Evolutionary conservation across 306 rosid genomes (phyloP).

Genomic region (Vicia villosa): DNA sequence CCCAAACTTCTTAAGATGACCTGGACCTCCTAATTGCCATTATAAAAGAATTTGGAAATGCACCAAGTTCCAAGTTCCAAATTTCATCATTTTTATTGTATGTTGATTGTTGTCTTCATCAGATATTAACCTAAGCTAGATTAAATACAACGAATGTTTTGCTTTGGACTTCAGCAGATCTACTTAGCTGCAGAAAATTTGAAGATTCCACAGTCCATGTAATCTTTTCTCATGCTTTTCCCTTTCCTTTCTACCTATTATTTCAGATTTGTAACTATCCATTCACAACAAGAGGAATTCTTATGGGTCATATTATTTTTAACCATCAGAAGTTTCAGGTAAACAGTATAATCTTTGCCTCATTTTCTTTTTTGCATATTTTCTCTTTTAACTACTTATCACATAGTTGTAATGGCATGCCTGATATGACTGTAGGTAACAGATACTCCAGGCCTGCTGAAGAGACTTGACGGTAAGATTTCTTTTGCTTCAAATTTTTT

Average conservation of each 20-base stretch:
- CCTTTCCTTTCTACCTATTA: conserved; percentile 26
- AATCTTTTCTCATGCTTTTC: conserved; percentile 29
- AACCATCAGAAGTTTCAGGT: conserved; percentile 82
- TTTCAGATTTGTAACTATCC: conserved; percentile 91
- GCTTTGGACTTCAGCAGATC: conserved; percentile 17
- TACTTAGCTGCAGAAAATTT: conserved; percentile 16
- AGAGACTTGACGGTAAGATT: conserved; percentile 71
- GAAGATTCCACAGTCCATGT: conserved; percentile 14
- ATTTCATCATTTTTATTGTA: background rate
- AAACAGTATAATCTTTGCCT: conserved; percentile 29
- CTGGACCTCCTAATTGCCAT: background rate
- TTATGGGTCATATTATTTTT: conserved; percentile 86
- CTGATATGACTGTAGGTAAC: conserved; percentile 66
- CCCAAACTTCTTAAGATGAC: background rate
- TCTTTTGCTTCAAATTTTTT: conserved; percentile 11
- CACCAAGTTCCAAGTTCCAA: background rate
- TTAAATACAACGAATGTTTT: conserved; percentile 23
- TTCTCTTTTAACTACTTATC: conserved; percentile 17
- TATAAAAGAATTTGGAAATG: background rate
- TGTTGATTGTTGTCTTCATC: conserved; percentile 1
- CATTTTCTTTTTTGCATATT: conserved; percentile 20
- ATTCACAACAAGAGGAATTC: conserved; percentile 94
- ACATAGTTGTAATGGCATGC: conserved; percentile 18
- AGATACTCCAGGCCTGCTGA: conserved; percentile 90
- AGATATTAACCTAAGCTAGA: conserved; percentile 15